A percentile compares a stretch with the other conserved stretches of the same genome.
Conservation (phyloP, 495 filamentous ascomycete species). For the Xylaria cubensis region DNA sequence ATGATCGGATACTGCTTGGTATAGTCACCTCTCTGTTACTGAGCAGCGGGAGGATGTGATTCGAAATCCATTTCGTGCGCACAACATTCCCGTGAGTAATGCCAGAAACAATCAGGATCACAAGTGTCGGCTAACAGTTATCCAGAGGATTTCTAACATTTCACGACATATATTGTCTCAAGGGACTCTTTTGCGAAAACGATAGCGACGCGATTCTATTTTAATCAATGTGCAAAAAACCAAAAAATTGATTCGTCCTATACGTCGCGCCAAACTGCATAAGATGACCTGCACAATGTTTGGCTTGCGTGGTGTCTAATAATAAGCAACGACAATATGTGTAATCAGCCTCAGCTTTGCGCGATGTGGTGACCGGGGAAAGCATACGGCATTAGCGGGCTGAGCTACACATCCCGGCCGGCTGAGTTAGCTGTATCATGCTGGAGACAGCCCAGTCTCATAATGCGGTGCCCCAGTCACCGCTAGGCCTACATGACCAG, state of each 20-base stretch:
- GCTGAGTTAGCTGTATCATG: neutral
- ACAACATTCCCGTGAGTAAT: neutral
- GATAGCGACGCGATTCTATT: neutral
- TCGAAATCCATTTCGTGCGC: neutral
- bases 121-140: neutral
- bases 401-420: neutral
- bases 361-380: neutral
- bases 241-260: neutral
- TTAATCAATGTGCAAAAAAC: neutral
- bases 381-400: conserved; percentile 7
- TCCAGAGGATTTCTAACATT: neutral
- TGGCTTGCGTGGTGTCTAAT: conserved; percentile 5
- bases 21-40: neutral
- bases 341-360: conserved; percentile 19
- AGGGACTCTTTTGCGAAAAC: neutral
- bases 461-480: neutral
- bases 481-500: conserved; percentile 15
- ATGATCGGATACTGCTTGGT: neutral
- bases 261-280: neutral
- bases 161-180: neutral
- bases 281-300: neutral
- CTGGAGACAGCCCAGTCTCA: conserved; percentile 4
- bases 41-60: neutral
- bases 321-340: conserved; percentile 20
- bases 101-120: neutral